A percentile compares a stretch with the other conserved stretches of the same genome.
Conservation (phyloP, 2,329 filamentous ascomycete genomes). For the Parasarocladium wereldwijsianum region DNA sequence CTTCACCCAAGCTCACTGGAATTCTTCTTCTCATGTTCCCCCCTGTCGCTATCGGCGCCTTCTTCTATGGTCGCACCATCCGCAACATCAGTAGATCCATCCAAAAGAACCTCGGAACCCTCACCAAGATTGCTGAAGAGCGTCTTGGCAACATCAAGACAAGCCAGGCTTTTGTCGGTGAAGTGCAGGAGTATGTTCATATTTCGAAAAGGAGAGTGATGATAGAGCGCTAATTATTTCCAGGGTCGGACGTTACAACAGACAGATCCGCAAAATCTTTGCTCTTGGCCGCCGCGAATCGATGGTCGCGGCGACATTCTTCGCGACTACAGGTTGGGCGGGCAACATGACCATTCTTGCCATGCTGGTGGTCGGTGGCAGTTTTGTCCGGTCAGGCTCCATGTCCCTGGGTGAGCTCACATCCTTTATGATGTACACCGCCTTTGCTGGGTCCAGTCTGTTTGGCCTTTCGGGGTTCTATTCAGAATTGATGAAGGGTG, state of each 20-base stretch:
- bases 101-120: slow-evolving; percentile 79
- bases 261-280: slow-evolving; percentile 84
- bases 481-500: slow-evolving; percentile 97
- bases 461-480: slow-evolving; percentile 95
- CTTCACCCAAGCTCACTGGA: slow-evolving; percentile 79
- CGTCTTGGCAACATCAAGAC: slow-evolving; percentile 94
- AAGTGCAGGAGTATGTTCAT: slow-evolving; percentile 53
- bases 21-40: slow-evolving; percentile 79
- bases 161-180: slow-evolving; percentile 88
- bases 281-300: slow-evolving; percentile 76
- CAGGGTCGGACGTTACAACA: slow-evolving; percentile 68
- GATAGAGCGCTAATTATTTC: neutral
- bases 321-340: slow-evolving; percentile 71
- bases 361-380: slow-evolving; percentile 78
- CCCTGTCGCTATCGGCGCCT: slow-evolving; percentile 76
- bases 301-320: slow-evolving; percentile 81
- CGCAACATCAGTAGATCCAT: slow-evolving; percentile 83
- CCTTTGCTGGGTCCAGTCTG: slow-evolving; percentile 69
- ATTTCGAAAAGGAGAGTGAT: neutral
- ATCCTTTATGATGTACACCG: slow-evolving; percentile 97
- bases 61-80: slow-evolving; percentile 82
- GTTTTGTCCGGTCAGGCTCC: slow-evolving; percentile 71
- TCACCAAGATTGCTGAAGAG: slow-evolving; percentile 97
- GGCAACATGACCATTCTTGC: slow-evolving; percentile 94
- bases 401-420: slow-evolving; percentile 88